phyloP scores from a whole-genome alignment of 192 early-diverging fungal genomes.

The Coemansia erecta region DNA sequence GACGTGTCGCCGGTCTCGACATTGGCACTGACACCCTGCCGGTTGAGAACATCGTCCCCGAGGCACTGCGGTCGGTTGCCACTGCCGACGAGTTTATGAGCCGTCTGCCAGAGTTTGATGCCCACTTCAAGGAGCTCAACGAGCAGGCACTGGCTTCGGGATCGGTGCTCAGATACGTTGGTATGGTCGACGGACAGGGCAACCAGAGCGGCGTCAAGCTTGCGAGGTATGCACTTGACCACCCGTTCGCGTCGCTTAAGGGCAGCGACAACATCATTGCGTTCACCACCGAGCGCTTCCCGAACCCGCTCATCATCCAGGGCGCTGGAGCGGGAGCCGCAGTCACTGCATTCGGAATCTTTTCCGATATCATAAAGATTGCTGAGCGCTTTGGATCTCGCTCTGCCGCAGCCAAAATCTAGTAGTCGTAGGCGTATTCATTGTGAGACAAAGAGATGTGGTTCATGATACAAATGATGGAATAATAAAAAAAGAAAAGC shows the following conservation, averaged over 20 bases:
- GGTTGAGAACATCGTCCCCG: conserved; percentile 97
- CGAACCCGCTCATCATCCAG: conserved; percentile 93
- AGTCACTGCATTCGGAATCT: conserved; percentile 98
- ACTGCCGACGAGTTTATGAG: conserved; percentile 83
- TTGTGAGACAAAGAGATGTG: too few species aligned
- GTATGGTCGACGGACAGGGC: conserved; percentile 70
- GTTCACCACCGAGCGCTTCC: conserved; percentile 92
- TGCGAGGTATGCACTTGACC: conserved; percentile 72
- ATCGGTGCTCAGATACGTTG: conserved; percentile 92
- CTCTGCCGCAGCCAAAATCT: conserved; percentile 12
- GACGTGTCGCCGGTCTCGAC: conserved; percentile 80
- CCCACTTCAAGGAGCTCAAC: conserved; percentile 82
- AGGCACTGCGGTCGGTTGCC: conserved; percentile 65
- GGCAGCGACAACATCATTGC: conserved; percentile 99
- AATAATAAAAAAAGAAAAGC: not conserved
- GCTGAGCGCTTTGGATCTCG: conserved; percentile 56
- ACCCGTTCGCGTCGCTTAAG: conserved; percentile 94
- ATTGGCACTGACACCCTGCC: conserved; percentile 74
- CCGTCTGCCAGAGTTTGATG: conserved; percentile 80
- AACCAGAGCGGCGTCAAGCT: conserved; percentile 77
- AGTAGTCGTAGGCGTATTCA: not conserved
- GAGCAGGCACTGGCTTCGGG: conserved; percentile 65
- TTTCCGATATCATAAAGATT: conserved; percentile 89
- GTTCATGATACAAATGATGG: not conserved
- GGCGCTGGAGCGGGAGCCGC: conserved; percentile 94